Conservation (phyloP, 2,329 filamentous ascomycete species). For the Ascochyta clinopodiicola region DNA sequence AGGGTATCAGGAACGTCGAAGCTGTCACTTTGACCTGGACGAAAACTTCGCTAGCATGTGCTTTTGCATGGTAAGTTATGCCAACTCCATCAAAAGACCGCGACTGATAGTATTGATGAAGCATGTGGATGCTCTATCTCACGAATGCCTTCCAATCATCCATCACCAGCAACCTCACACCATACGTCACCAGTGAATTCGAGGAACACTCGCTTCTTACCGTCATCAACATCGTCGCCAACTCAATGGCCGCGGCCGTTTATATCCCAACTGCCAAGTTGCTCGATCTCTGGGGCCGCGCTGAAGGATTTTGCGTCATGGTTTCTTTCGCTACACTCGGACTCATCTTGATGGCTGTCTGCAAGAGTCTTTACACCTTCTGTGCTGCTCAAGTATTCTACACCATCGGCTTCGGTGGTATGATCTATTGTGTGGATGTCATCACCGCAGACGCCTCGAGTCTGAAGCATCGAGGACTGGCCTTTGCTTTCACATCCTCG, state of each 20-base stretch:
- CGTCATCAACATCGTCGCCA: conserved; percentile 34
- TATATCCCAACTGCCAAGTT: conserved; percentile 49
- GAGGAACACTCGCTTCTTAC: conserved; percentile 35
- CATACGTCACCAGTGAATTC: conserved; percentile 43
- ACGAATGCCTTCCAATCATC: conserved; percentile 52
- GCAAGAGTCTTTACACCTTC: conserved; percentile 56
- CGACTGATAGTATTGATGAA: conserved; percentile 6
- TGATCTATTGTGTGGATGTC: conserved; percentile 67
- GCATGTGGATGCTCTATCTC: conserved; percentile 48
- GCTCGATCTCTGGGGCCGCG: conserved; percentile 49
- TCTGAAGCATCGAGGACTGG: conserved; percentile 62
- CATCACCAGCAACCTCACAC: conserved; percentile 43
- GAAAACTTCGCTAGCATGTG: conserved; percentile 40
- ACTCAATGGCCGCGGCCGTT: conserved; percentile 40
- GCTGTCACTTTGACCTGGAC: conserved; percentile 50
- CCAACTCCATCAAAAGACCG: background rate
- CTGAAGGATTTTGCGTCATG: conserved; percentile 46
- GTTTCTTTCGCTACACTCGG: conserved; percentile 35
- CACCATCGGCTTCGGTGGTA: conserved; percentile 66
- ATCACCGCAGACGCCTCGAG: conserved; percentile 69
- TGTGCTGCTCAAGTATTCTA: conserved; percentile 34
- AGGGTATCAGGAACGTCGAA: conserved; percentile 46
- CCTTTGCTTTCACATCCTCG: conserved; percentile 57
- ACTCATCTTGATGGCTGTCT: conserved; percentile 71
- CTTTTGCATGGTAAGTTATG: conserved; percentile 43